phyloP scores from a whole-genome alignment of 805 yeast species.

The Saccharomycopsis sp. region DNA sequence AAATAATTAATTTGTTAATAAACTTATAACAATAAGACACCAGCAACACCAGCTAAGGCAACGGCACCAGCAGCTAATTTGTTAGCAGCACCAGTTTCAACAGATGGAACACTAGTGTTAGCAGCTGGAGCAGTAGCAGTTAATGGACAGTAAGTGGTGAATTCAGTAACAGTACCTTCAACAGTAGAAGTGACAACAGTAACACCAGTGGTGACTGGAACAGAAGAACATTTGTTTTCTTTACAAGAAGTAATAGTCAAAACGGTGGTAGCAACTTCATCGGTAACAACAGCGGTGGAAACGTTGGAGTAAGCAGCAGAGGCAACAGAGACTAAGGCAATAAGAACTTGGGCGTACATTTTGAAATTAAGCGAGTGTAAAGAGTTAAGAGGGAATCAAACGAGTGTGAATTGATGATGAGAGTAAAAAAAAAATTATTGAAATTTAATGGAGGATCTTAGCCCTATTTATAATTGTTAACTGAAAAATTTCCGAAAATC shows the following conservation, averaged over 20 bases:
- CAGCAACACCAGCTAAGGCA: constrained; percentile 16
- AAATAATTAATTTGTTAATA: too few relatives aligned
- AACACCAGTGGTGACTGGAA: constrained; percentile 20
- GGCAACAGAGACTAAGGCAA: constrained; percentile 10
- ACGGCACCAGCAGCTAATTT: constrained; percentile 37
- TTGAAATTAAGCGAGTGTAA: too few relatives aligned
- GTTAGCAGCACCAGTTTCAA: constrained; percentile 83
- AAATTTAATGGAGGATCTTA: too few relatives aligned
- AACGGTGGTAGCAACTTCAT: constrained; percentile 21
- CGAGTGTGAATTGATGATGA: too few relatives aligned
- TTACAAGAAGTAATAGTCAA: constrained; percentile 23
- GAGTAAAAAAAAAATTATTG: too few relatives aligned
- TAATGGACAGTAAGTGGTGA: constrained; percentile 29
- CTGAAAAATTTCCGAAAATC: too few relatives aligned
- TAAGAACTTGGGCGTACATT: constrained; percentile 15
- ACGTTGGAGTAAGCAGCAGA: constrained; percentile 1
- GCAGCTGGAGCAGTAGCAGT: constrained; percentile 14
- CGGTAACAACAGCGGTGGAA: constrained; percentile 9
- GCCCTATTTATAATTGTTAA: too few relatives aligned
- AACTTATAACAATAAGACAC: constrained; percentile 6
- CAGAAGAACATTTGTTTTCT: constrained; percentile 19
- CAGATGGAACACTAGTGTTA: constrained; percentile 24
- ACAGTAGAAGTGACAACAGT: constrained; percentile 13
- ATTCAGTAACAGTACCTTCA: too few relatives aligned
- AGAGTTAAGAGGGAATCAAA: too few relatives aligned